Evolutionary conservation across 805 yeast species (phyloP).

Genomic region (Cyberlindnera euphorbiae): DNA sequence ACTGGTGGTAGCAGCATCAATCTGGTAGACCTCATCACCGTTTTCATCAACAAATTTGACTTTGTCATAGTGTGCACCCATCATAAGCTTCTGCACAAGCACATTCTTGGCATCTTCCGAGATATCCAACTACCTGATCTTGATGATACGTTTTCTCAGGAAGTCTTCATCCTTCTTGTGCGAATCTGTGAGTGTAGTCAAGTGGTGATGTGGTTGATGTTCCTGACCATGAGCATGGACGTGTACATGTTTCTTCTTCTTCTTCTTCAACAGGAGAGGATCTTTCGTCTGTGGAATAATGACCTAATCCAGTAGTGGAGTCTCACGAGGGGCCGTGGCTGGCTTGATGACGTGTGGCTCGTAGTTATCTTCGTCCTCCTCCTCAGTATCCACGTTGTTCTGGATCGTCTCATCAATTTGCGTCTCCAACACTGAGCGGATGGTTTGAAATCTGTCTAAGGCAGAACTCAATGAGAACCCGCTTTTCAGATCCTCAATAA

Average conservation of each 20-base stretch:
- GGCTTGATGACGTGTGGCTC: conserved; percentile 51
- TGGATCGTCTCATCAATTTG: conserved; percentile 28
- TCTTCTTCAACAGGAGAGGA: conserved; percentile 17
- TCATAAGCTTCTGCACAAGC: conserved; percentile 60
- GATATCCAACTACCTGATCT: conserved; percentile 20
- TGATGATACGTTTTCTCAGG: conserved; percentile 47
- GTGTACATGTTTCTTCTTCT: conserved; percentile 7
- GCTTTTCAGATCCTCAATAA: conserved; percentile 32
- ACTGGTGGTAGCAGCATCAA: conserved; percentile 12
- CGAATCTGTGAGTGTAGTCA: conserved; percentile 15
- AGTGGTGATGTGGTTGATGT: conserved; percentile 6
- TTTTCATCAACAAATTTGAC: conserved; percentile 30
- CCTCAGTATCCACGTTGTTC: conserved; percentile 25
- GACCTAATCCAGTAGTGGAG: conserved; percentile 48
- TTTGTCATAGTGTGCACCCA: conserved; percentile 57
- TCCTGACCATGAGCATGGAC: too few relatives aligned
- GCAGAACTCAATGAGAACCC: conserved; percentile 51
- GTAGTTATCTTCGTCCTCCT: conserved; percentile 38
- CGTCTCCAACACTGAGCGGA: conserved; percentile 27
- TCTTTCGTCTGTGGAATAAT: conserved; percentile 43
- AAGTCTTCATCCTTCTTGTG: conserved; percentile 25
- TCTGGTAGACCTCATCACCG: conserved; percentile 25
- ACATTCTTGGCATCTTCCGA: conserved; percentile 23
- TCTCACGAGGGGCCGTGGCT: conserved; percentile 42
- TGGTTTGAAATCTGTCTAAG: conserved; percentile 44